Evolutionary conservation across 164 flowering plant genomes (phyloP), one percentile per base, ranked within the genome.

Genomic region (Magnolia sinica): DNA sequence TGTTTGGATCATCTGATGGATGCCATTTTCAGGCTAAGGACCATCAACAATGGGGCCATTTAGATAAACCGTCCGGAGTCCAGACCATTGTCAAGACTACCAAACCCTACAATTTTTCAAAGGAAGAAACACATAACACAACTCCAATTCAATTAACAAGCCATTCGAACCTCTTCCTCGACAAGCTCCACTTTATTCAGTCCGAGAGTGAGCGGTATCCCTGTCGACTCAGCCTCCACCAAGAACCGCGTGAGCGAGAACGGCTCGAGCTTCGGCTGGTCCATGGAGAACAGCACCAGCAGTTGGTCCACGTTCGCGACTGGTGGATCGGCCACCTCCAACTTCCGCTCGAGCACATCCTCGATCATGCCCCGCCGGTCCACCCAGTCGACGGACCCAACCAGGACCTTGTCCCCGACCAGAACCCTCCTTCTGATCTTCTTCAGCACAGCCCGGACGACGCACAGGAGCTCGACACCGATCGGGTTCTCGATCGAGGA

Each of bases 231-330:
- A 1, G 99, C 99, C 81, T 96, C 98, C n/a, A 96, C 87, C 82
- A 94, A 75, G 71, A 94, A 96, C 90, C 97, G 87, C 0, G 96
- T 92, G 55, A 94, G 91, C 64, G 83, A 55, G 68, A 87, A 90
- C 1, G 93, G 87, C 85, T 96, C 98, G 6, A 87, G 22, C 82
- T 85, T 91, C 1, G 99, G 99, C 83, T 91, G 92, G n/a, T 94
- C 97, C 87, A 96, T 50, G 0, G 98, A 90, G 83, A 94, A 94
- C 27, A 94, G 81, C 78, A 96, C 91, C 68, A 96, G 80, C 83
- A 96, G 81, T 73, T 90, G 98, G 82, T 96, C 98, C 59, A 94
- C 98, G 85, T 96, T 96, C 6, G 99, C 97, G 45, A 92, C 94
- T 0, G 97, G 97, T 68, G 98, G 98, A 76, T 94, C 97, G 1